A percentile compares a stretch with the other conserved stretches of the same genome.
Evolutionary conservation across 2,329 filamentous ascomycete genomes (phyloP).

Genomic region (Rhynchosporium graminicola): DNA sequence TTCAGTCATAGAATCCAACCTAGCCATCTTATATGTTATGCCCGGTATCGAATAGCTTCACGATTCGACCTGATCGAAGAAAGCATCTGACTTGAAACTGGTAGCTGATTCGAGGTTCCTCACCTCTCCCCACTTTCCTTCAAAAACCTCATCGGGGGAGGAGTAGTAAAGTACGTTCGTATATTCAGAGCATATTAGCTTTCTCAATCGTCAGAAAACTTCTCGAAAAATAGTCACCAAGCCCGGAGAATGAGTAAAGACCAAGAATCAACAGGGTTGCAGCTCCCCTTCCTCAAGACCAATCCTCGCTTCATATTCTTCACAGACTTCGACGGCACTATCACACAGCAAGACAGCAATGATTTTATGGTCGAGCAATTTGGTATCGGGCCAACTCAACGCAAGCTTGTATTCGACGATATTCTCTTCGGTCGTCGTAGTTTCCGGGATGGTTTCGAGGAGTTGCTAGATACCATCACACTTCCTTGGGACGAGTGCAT

Average conservation of each 20-base stretch:
- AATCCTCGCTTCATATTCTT: slow-evolving; percentile 79
- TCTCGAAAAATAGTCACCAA: too few relatives aligned
- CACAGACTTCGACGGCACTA: slow-evolving; percentile 96
- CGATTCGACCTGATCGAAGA: too few relatives aligned
- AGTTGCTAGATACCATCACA: slow-evolving; percentile 87
- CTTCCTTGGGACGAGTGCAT: slow-evolving; percentile 81
- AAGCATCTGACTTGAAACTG: too few relatives aligned
- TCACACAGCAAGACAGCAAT: slow-evolving; percentile 71
- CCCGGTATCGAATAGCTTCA: too few relatives aligned
- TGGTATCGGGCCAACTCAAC: slow-evolving; percentile 73
- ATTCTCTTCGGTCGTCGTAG: slow-evolving; percentile 69
- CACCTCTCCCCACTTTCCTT: too few relatives aligned
- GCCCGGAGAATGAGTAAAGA: not conserved
- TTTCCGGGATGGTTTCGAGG: slow-evolving; percentile 84
- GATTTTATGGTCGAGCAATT: slow-evolving; percentile 84
- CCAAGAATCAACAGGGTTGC: not conserved
- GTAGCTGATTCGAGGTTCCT: too few relatives aligned
- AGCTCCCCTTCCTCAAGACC: slow-evolving; percentile 5
- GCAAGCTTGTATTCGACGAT: slow-evolving; percentile 71
- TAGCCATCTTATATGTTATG: too few relatives aligned
- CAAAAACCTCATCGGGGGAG: too few relatives aligned
- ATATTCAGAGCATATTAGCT: not conserved
- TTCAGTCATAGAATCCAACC: too few relatives aligned
- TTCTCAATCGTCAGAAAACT: too few relatives aligned
- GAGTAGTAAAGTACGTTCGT: too few relatives aligned